Percentiles rank a stretch among this genome's conserved stretches.
Evolutionary conservation across 192 early-diverging fungal species (phyloP).

Genomic region (Podila epigama): DNA sequence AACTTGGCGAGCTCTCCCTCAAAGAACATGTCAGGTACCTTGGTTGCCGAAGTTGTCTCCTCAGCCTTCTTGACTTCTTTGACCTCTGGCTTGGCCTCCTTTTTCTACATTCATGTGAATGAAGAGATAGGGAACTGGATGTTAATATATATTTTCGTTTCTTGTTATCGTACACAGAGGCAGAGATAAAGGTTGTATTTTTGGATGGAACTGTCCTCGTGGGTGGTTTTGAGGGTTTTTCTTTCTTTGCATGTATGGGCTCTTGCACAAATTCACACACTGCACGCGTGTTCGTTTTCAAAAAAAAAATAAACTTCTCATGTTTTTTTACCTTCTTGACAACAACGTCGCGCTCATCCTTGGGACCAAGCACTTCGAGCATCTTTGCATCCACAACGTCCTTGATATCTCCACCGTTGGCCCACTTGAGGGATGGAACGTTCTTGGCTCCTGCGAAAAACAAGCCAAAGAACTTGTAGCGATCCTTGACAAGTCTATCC

Average conservation of each 20-base stretch:
- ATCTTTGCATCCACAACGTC: conserved; percentile 87
- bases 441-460: conserved; percentile 78
- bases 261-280: background rate
- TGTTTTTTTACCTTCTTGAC: conserved; percentile 51
- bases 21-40: conserved; percentile 77
- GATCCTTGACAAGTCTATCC: conserved; percentile 78
- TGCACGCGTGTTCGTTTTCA: background rate
- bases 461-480: conserved; percentile 84
- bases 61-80: conserved; percentile 46
- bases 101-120: conserved; percentile 51
- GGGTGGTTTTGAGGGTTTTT: background rate
- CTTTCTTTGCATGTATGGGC: background rate
- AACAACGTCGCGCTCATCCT: conserved; percentile 91
- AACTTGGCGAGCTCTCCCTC: conserved; percentile 93
- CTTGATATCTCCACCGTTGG: conserved; percentile 87
- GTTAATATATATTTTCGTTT: no score
- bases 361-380: conserved; percentile 90
- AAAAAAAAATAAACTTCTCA: background rate
- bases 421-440: conserved; percentile 84
- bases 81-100: conserved; percentile 62
- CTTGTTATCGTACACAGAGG: background rate
- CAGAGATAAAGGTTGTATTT: background rate
- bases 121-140: background rate
- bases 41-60: conserved; percentile 28
- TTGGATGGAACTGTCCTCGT: background rate